phyloP scores from a whole-genome alignment of 352 stramenopile genomes.

The Pythium catenulatum region DNA sequence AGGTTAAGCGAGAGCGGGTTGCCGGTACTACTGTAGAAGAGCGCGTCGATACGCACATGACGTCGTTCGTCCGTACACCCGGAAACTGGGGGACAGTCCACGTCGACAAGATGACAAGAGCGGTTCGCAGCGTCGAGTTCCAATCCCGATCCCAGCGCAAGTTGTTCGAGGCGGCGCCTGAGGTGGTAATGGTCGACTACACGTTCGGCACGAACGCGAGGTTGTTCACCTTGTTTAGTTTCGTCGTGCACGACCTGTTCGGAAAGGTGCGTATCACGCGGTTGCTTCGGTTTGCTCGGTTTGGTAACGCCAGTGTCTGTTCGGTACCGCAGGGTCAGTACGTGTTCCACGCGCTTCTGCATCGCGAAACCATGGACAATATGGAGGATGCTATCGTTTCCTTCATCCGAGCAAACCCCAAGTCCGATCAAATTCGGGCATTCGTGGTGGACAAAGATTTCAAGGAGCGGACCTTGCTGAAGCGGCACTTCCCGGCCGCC shows the following conservation, averaged over 20 bases:
- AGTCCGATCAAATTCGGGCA: background rate
- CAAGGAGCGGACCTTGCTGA: background rate
- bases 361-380: constrained; percentile 31
- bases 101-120: background rate
- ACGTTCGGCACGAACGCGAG: background rate
- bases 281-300: background rate
- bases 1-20: background rate
- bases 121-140: background rate
- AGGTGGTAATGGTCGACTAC: constrained; percentile 5
- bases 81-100: background rate
- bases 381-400: constrained; percentile 11
- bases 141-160: background rate
- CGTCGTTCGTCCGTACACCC: too few relatives aligned
- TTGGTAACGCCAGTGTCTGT: background rate
- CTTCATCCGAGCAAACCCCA: background rate
- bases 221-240: background rate
- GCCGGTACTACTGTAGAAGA: background rate
- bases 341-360: background rate
- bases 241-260: background rate
- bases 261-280: background rate
- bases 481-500: background rate
- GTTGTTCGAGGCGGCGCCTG: background rate
- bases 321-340: constrained; percentile 28
- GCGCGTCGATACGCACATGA: background rate
- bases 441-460: constrained; percentile 23